Percentiles rank a stretch among this genome's conserved stretches.
Evolutionary conservation across 2,329 filamentous ascomycete species (phyloP).

Genomic region (Aspergillus udagawae): DNA sequence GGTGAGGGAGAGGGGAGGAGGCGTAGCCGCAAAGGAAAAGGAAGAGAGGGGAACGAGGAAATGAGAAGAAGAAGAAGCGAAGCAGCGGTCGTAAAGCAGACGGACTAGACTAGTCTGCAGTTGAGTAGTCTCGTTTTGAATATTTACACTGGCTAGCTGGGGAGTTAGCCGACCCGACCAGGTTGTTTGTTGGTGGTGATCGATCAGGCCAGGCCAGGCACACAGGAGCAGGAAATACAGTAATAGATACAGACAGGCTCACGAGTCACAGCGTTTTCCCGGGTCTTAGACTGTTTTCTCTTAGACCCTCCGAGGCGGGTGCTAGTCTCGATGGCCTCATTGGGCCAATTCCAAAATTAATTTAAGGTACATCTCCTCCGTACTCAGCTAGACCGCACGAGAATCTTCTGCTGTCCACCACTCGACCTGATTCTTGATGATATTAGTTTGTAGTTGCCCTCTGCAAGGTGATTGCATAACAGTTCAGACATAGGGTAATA

Average conservation of each 20-base stretch:
- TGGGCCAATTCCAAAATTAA: not conserved
- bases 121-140: not conserved
- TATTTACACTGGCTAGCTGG: not conserved
- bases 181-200: not conserved
- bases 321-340: not conserved
- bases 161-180: not conserved
- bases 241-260: too few species aligned
- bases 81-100: not conserved
- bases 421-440: too few species aligned
- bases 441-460: not conserved
- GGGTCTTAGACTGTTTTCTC: conserved; percentile 1
- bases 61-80: not conserved
- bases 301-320: conserved; percentile 5
- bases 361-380: not conserved
- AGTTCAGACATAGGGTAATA: not conserved
- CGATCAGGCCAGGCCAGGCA: conserved; percentile 14
- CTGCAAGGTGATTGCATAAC: not conserved
- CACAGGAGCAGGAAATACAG: conserved; percentile 7
- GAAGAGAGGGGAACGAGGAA: conserved; percentile 1
- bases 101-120: not conserved
- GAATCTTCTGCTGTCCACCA: not conserved
- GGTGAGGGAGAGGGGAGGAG: not conserved
- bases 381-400: not conserved
- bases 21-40: not conserved
- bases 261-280: too few species aligned